A percentile compares a stretch with the other conserved stretches of the same genome.
phyloP scores from a whole-genome alignment of 169 alveolate species.

The Eimeria sp. region DNA sequence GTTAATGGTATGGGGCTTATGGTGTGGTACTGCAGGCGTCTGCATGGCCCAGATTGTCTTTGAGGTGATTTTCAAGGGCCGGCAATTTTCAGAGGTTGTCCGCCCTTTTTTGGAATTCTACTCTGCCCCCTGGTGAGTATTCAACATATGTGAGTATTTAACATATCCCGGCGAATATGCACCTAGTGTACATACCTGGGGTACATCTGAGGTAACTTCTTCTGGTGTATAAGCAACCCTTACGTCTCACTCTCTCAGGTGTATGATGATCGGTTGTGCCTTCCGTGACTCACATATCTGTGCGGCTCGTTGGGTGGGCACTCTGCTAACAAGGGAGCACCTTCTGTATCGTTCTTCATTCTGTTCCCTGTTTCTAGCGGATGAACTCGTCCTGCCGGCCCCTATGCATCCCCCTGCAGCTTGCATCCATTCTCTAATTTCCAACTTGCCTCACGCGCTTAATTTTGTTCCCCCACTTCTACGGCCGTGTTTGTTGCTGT shows the following conservation, averaged over 20 bases:
- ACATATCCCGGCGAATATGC: not conserved
- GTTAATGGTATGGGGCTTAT: slow-evolving; percentile 5
- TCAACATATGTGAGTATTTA: not conserved
- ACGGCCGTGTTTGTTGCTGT: not conserved
- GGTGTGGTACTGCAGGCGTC: slow-evolving; percentile 42
- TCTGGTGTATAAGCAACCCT: not conserved
- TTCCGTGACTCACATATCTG: no score
- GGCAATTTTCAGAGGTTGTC: not conserved
- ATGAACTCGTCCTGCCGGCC: not conserved
- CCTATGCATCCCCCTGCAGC: not conserved
- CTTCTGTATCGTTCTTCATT: no score
- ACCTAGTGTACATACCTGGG: not conserved
- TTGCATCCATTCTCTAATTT: not conserved
- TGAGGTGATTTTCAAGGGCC: slow-evolving; percentile 44
- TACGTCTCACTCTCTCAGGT: not conserved
- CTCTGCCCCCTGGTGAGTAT: slow-evolving; percentile 67
- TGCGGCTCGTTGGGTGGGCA: not conserved
- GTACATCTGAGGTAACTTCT: not conserved
- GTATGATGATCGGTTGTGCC: not conserved
- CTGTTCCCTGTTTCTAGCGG: not conserved
- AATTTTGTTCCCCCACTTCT: not conserved
- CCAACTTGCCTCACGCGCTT: not conserved
- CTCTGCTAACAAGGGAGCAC: not conserved
- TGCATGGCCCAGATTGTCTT: slow-evolving; percentile 62
- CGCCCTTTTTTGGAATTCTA: slow-evolving; percentile 6